phyloP scores from a whole-genome alignment of 2,329 filamentous ascomycete species.

The Cytospora mali region DNA sequence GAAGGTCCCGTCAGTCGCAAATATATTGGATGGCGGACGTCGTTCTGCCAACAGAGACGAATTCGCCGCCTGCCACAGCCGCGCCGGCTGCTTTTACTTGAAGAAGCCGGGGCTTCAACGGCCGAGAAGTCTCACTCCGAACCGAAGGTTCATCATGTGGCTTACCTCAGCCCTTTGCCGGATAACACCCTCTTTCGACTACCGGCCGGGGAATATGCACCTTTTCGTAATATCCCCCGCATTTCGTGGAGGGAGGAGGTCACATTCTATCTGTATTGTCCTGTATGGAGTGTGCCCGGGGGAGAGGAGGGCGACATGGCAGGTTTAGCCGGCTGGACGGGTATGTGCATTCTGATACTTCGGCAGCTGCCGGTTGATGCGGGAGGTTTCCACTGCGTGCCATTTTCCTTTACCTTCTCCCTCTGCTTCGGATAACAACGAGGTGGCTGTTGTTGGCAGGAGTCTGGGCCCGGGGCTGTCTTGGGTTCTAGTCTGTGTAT shows the following conservation, averaged over 20 bases:
- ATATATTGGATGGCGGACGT: neutral
- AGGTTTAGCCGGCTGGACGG: conserved; percentile 8
- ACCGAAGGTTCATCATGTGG: neutral
- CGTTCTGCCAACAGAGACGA: neutral
- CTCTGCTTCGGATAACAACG: neutral
- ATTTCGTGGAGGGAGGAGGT: neutral
- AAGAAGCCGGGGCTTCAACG: neutral
- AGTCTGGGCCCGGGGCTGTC: neutral
- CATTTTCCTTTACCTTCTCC: neutral
- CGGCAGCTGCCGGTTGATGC: neutral
- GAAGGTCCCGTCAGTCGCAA: neutral
- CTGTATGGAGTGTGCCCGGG: no score
- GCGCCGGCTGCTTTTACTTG: neutral
- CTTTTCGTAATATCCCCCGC: neutral
- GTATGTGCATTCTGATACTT: neutral
- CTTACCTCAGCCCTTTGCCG: neutral
- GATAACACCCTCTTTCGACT: neutral
- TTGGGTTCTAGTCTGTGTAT: neutral
- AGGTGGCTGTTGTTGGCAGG: neutral
- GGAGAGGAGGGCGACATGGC: neutral
- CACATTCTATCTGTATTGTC: no score
- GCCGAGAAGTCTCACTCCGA: conserved; percentile 1
- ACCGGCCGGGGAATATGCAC: neutral
- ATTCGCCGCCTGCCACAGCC: neutral
- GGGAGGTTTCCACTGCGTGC: neutral